phyloP scores from a whole-genome alignment of 768 basidiomycete genomes.

The Russula earlei region DNA sequence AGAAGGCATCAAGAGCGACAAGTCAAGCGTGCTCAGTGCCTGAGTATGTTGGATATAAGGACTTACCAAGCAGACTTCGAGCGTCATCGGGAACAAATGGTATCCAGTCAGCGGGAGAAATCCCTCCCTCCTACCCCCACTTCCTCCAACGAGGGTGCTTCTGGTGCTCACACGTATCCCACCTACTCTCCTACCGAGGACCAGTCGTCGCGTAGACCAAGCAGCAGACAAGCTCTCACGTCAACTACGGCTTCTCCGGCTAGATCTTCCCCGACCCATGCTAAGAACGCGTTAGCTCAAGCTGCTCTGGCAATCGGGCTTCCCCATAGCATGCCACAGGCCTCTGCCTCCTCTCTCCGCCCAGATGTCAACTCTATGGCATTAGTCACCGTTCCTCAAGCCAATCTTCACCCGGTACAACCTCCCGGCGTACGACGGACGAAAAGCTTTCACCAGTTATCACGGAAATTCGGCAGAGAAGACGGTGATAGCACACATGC shows the following conservation, averaged over 20 bases:
- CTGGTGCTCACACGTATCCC: neutral
- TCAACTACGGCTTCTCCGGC: neutral
- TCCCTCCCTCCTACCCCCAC: conserved; percentile 29
- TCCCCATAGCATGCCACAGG: conserved; percentile 41
- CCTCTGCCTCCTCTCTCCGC: conserved; percentile 32
- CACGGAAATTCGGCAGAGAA: conserved; percentile 21
- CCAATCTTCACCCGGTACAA: conserved; percentile 17
- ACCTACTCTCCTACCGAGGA: neutral
- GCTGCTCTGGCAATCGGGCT: conserved; percentile 51
- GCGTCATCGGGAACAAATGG: neutral
- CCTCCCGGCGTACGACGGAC: conserved; percentile 33
- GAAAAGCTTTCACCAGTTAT: conserved; percentile 44
- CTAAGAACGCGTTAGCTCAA: conserved; percentile 40
- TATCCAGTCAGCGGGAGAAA: conserved; percentile 21
- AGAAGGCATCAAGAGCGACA: conserved; percentile 38
- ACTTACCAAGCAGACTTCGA: conserved; percentile 23
- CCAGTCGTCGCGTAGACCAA: neutral
- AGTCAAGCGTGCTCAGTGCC: conserved; percentile 24
- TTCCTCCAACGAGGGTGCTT: conserved; percentile 16
- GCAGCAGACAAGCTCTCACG: neutral
- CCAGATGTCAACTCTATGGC: conserved; percentile 42
- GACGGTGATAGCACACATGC: conserved; percentile 13
- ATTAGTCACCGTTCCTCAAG: conserved; percentile 29
- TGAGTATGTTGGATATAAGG: conserved; percentile 23
- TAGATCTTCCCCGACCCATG: conserved; percentile 21